A percentile compares a stretch with the other conserved stretches of the same genome.
Conservation (phyloP, 306 rosid genomes). For the Castanea sativa region DNA sequence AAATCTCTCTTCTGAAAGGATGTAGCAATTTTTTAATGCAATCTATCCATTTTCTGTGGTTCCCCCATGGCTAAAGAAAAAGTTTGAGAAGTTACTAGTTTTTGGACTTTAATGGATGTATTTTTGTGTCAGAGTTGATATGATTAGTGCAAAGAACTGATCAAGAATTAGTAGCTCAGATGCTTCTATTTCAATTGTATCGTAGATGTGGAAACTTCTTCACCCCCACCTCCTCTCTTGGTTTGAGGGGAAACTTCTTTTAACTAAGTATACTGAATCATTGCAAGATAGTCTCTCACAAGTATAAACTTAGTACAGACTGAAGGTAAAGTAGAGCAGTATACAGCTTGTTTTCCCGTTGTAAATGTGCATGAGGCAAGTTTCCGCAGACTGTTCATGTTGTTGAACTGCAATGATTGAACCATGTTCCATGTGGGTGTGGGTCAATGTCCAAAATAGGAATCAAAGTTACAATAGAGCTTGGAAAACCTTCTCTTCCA, state of each 20-base stretch:
- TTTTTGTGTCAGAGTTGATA: background rate
- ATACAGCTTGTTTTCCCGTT: background rate
- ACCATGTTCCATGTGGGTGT: background rate
- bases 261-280: background rate
- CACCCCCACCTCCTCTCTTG: too few species aligned
- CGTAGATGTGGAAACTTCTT: background rate
- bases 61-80: background rate
- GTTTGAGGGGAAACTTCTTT: background rate
- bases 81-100: background rate
- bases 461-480: background rate
- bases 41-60: background rate
- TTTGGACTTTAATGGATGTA: background rate
- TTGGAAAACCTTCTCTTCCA: background rate
- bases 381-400: background rate
- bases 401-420: background rate
- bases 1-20: constrained; percentile 8
- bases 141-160: background rate
- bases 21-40: background rate
- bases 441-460: background rate
- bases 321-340: background rate
- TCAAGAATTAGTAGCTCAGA: background rate
- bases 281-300: background rate
- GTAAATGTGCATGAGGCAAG: background rate
- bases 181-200: background rate
- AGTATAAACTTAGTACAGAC: background rate